Evolutionary conservation across 768 basidiomycete species (phyloP).

Genomic region (Leccinellum rugosiceps): DNA sequence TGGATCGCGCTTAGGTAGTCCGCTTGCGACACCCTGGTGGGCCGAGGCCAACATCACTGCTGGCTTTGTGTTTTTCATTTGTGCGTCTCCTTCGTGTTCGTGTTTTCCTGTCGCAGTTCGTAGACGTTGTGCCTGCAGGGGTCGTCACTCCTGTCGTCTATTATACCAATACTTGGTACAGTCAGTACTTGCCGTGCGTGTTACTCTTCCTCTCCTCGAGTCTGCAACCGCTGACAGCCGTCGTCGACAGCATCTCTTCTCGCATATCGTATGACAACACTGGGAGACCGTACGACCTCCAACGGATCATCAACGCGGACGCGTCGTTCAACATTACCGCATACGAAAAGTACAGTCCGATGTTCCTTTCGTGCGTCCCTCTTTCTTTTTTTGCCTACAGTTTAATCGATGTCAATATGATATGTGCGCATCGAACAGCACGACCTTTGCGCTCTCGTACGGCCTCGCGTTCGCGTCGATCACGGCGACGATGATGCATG

Average conservation of each 20-base stretch:
- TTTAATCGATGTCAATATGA: background rate
- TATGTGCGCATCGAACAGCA: slow-evolving; percentile 12
- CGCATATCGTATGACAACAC: slow-evolving; percentile 63
- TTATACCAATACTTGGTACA: slow-evolving; percentile 64
- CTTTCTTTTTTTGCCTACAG: background rate
- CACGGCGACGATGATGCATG: slow-evolving; percentile 71
- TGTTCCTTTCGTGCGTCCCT: slow-evolving; percentile 49
- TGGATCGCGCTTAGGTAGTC: slow-evolving; percentile 32
- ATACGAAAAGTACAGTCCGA: slow-evolving; percentile 56
- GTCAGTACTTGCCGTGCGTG: slow-evolving; percentile 47
- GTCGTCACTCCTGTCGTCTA: slow-evolving; percentile 61
- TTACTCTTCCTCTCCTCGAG: background rate
- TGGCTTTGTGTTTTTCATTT: slow-evolving; percentile 70
- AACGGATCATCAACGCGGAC: slow-evolving; percentile 51
- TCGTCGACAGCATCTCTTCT: slow-evolving; percentile 50
- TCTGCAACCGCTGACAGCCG: background rate
- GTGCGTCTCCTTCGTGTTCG: slow-evolving; percentile 29
- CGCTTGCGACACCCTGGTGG: slow-evolving; percentile 82
- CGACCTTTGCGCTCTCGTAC: slow-evolving; percentile 76
- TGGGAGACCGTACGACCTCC: slow-evolving; percentile 55
- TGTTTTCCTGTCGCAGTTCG: slow-evolving; percentile 50
- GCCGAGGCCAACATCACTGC: slow-evolving; percentile 66
- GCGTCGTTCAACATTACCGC: slow-evolving; percentile 52
- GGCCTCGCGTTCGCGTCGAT: slow-evolving; percentile 80
- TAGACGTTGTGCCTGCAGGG: slow-evolving; percentile 41